Evolutionary conservation across 2,329 filamentous ascomycete species (phyloP), one percentile per base, ranked within the genome.

Genomic region (Akanthomyces uredinophilus): DNA sequence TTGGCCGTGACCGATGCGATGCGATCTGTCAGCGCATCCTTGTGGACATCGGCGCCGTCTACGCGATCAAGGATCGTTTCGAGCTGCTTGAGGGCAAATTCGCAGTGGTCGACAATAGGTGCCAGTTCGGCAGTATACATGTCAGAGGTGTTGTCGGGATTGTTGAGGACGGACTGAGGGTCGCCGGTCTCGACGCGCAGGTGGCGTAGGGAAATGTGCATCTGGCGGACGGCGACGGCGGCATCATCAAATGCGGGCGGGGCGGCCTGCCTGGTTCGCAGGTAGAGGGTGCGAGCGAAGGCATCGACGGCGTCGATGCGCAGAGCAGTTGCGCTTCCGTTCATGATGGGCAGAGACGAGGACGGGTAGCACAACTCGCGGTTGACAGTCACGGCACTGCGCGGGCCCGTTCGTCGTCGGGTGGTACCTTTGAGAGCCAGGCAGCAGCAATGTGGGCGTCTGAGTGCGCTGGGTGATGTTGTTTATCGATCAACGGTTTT

Each of bases 101-200:
- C 80, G 68, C 81, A 82, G 68, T 86, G 82, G 65, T 82, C 77
- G 58, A 87, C 72, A 32, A 86, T 78, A 1, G 79, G 77, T 0
- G 71, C 73, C 16, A 88, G 75, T 67, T 84, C 79, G 41, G 79
- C 76, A 10, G 74, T 70, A 66, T 83, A 84, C 53, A 80, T 71
- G 39, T 75, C 72, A 24, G 39, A 27, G 24, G 73, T 74, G 47
- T 74, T 74, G 47, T 74, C 68, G 1, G 73, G 65, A 37, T 70
- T 70, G 72, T 82, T 82, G 18, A 88, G 75, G 13, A 81, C 74
- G 11, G 85, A 87, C 66, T 83, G 81, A 1, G 77, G 75, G 66
- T 85, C 83, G 65, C 82, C 78, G 44, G 80, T 79, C 73, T 87
- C 85, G 65, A 79, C 76, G 60, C 82, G 83, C 29, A 88, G 75